phyloP scores from a whole-genome alignment of 225 moss, liverwort and hornwort genomes.

The Thuidium tamariscinum region DNA sequence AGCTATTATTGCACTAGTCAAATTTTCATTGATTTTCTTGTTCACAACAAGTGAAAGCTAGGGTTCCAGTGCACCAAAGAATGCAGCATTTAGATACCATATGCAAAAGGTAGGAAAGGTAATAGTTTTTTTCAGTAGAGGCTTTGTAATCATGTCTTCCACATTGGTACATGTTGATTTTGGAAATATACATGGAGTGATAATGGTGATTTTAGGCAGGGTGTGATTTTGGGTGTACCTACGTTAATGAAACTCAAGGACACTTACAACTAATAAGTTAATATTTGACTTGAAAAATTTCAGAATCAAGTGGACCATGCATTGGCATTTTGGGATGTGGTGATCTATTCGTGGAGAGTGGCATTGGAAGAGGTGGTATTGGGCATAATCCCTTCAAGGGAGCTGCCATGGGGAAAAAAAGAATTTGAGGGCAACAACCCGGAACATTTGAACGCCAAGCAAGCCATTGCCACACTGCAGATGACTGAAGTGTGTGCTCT shows the following conservation, averaged over 20 bases:
- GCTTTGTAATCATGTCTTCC: background rate
- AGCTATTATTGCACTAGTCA: fast-evolving
- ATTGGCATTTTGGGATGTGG: constrained; percentile 50
- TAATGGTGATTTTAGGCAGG: background rate
- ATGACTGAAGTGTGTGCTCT: constrained; percentile 59
- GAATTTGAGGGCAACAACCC: constrained; percentile 32
- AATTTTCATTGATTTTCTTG: background rate
- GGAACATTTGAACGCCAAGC: background rate
- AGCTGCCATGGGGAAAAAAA: constrained; percentile 59
- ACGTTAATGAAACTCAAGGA: background rate
- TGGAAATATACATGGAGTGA: fast-evolving
- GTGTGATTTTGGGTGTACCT: background rate
- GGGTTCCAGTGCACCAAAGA: background rate
- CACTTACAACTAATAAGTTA: background rate
- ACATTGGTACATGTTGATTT: background rate
- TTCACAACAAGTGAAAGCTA: background rate
- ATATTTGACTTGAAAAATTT: background rate
- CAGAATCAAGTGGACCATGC: constrained; percentile 48
- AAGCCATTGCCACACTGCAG: constrained; percentile 39
- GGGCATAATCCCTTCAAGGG: background rate
- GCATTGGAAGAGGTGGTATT: constrained; percentile 65
- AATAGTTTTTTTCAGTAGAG: background rate
- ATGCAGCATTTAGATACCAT: fast-evolving
- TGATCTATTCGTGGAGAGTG: constrained; percentile 46
- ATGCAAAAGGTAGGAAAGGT: background rate